Conservation (phyloP, 192 early-diverging fungal species). For the Lunasporangiospora selenospora region DNA sequence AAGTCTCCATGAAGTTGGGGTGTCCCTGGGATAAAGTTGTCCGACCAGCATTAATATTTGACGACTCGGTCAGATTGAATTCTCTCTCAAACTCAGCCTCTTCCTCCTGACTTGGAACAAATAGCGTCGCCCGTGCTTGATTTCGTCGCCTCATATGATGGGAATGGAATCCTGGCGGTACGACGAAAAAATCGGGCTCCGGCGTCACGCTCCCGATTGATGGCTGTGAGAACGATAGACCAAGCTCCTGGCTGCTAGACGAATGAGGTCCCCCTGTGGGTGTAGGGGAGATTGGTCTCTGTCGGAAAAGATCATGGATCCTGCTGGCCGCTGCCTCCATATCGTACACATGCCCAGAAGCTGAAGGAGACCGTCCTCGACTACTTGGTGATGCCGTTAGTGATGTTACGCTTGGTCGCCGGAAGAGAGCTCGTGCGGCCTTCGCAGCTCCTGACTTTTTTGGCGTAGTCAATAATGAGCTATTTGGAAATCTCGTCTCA, state of each 20-base stretch:
- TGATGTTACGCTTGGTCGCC: constrained; percentile 7
- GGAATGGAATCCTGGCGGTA: constrained; percentile 41
- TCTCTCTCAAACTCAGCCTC: constrained; percentile 32
- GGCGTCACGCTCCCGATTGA: constrained; percentile 30
- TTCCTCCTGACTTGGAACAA: constrained; percentile 39
- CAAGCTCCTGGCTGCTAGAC: constrained; percentile 38
- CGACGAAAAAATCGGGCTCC: constrained; percentile 15
- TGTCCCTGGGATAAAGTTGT: too few species aligned
- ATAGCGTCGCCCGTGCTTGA: neutral
- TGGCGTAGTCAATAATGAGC: constrained; percentile 12
- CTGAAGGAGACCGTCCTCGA: neutral
- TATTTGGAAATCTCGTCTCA: neutral
- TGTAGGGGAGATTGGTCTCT: too few species aligned
- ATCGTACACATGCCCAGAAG: too few species aligned
- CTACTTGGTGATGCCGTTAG: neutral
- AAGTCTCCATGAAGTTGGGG: too few species aligned
- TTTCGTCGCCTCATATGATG: constrained; percentile 27
- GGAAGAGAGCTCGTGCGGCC: constrained; percentile 19
- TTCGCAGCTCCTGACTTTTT: constrained; percentile 34
- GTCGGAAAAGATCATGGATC: too few species aligned
- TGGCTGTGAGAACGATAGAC: constrained; percentile 30
- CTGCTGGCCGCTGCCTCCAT: too few species aligned
- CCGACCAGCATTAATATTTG: too few species aligned
- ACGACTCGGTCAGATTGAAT: constrained; percentile 14
- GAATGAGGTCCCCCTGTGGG: too few species aligned